Percentiles rank a stretch among this genome's conserved stretches.
Conservation (phyloP, 1,284 basidiomycete species). For the Pulchroboletus neoregius region DNA sequence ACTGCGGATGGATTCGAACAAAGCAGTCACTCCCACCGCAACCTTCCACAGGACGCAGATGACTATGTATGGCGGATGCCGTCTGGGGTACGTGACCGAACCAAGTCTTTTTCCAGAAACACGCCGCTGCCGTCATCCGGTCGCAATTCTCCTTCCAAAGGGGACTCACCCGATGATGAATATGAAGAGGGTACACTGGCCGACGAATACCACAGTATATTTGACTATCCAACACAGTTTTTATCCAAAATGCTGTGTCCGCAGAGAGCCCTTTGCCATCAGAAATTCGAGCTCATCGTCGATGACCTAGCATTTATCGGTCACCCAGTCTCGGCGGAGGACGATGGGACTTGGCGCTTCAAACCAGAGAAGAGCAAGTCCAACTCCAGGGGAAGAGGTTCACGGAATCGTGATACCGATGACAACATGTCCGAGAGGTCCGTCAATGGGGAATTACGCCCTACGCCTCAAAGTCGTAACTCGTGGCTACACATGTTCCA, state of each 20-base stretch:
- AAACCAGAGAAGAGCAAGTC: conserved; percentile 52
- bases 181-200: conserved; percentile 34
- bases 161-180: conserved; percentile 35
- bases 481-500: conserved; percentile 81
- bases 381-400: conserved; percentile 51
- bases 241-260: conserved; percentile 83
- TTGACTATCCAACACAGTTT: conserved; percentile 81
- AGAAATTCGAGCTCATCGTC: conserved; percentile 89
- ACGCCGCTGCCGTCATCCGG: conserved; percentile 41
- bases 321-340: conserved; percentile 83
- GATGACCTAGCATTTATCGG: conserved; percentile 95
- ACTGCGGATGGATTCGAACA: conserved; percentile 20
- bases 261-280: conserved; percentile 78
- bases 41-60: conserved; percentile 31
- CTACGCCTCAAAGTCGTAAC: conserved; percentile 21
- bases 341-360: conserved; percentile 73
- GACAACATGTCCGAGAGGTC: conserved; percentile 36
- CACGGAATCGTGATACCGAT: conserved; percentile 39
- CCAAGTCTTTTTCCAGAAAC: conserved; percentile 41
- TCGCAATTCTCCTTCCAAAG: conserved; percentile 42
- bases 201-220: conserved; percentile 61
- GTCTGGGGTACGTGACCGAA: conserved; percentile 38
- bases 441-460: conserved; percentile 30
- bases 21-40: conserved; percentile 20
- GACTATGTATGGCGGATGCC: conserved; percentile 59